Evolutionary conservation across 495 filamentous ascomycete genomes (phyloP).

Genomic region (Podospora appendiculata): DNA sequence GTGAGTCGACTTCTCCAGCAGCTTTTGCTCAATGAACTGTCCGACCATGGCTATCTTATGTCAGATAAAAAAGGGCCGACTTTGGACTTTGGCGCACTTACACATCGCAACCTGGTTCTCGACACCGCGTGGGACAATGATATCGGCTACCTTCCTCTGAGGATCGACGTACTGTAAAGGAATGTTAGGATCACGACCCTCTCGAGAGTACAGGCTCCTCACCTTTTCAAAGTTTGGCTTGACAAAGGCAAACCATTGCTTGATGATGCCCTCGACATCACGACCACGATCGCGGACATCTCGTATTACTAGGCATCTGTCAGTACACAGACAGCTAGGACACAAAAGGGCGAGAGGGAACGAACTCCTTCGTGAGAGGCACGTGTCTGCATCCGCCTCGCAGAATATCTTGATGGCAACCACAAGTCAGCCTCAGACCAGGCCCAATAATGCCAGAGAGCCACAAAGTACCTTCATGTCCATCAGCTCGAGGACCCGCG

Average conservation of each 20-base stretch:
- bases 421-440: conserved; percentile 2
- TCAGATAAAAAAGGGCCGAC: conserved; percentile 10
- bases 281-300: conserved; percentile 79
- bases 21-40: conserved; percentile 76
- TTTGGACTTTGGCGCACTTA: conserved; percentile 26
- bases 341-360: not conserved
- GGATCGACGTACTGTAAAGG: conserved; percentile 67
- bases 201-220: not conserved
- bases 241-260: conserved; percentile 94
- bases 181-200: not conserved
- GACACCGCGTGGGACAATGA: conserved; percentile 90
- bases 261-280: conserved; percentile 89
- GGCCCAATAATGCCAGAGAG: not conserved
- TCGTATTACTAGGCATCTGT: conserved; percentile 55
- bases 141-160: conserved; percentile 80
- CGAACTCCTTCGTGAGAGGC: conserved; percentile 83
- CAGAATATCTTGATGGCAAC: conserved; percentile 66
- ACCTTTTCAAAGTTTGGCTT: conserved; percentile 85
- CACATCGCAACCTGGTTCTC: conserved; percentile 89
- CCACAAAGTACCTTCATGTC: conserved; percentile 67
- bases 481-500: conserved; percentile 73
- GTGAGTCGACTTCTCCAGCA: conserved; percentile 74
- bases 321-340: not conserved
- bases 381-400: conserved; percentile 92
- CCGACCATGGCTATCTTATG: conserved; percentile 70